phyloP scores from a whole-genome alignment of 2,329 filamentous ascomycete genomes.

The Aphanocladium album region DNA sequence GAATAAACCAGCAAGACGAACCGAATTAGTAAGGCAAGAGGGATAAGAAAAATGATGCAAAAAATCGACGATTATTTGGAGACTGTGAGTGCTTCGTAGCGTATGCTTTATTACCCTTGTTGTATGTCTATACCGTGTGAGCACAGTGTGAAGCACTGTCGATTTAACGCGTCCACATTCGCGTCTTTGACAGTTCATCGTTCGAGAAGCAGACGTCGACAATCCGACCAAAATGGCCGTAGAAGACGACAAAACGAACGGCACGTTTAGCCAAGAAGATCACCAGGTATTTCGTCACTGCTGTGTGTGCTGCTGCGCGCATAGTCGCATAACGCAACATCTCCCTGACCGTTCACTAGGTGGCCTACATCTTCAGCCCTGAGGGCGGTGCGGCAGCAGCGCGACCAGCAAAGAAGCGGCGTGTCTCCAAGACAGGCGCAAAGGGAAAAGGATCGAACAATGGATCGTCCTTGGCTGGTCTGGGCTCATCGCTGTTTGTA shows the following conservation, averaged over 20 bases:
- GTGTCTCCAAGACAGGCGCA: constrained; percentile 41
- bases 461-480: neutral
- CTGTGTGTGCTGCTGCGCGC: neutral
- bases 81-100: too few relatives aligned
- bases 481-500: constrained; percentile 36
- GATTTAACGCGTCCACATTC: constrained; percentile 7
- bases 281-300: constrained; percentile 32
- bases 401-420: constrained; percentile 53
- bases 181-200: neutral
- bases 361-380: constrained; percentile 58
- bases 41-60: too few relatives aligned
- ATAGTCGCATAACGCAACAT: neutral
- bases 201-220: neutral
- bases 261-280: constrained; percentile 35
- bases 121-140: neutral
- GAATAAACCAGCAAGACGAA: too few relatives aligned
- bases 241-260: constrained; percentile 17
- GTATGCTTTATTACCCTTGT: too few relatives aligned
- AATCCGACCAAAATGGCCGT: neutral
- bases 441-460: constrained; percentile 22
- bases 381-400: constrained; percentile 31
- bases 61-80: too few relatives aligned
- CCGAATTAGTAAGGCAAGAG: too few relatives aligned
- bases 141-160: constrained; percentile 6
- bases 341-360: constrained; percentile 35